Evolutionary conservation across 768 basidiomycete species (phyloP).

Genomic region (Pulveroboletus ravenelii): DNA sequence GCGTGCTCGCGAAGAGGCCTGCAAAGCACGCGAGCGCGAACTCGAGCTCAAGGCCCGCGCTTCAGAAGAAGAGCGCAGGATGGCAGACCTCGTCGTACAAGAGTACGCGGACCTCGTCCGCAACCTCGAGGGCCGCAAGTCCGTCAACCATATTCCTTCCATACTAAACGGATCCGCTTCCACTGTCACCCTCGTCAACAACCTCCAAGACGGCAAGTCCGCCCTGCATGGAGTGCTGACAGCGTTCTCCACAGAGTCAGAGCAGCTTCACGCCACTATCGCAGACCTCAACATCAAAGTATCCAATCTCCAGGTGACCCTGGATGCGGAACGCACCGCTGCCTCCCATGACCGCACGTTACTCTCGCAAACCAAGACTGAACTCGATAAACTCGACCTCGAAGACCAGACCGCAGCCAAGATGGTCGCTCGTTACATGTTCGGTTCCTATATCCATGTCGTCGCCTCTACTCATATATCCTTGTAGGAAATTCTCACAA

Average conservation of each 20-base stretch:
- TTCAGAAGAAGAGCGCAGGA: conserved; percentile 53
- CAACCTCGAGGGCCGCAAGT: conserved; percentile 47
- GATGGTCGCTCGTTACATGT: conserved; percentile 87
- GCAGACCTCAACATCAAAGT: conserved; percentile 41
- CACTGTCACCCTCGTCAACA: conserved; percentile 27
- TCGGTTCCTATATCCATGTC: conserved; percentile 28
- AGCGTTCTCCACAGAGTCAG: conserved; percentile 48
- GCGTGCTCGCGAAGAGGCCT: conserved; percentile 52
- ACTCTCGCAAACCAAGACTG: conserved; percentile 43
- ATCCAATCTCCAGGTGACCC: conserved; percentile 36
- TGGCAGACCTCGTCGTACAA: conserved; percentile 59
- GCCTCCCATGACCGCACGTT: conserved; percentile 41
- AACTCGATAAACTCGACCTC: conserved; percentile 50
- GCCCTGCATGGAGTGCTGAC: conserved; percentile 44
- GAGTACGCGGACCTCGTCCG: conserved; percentile 78
- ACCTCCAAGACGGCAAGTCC: conserved; percentile 45
- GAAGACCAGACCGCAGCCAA: conserved; percentile 76
- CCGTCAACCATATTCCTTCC: conserved; percentile 10
- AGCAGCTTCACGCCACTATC: conserved; percentile 41
- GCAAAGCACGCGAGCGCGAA: conserved; percentile 43
- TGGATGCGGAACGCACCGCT: conserved; percentile 43
- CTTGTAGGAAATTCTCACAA: conserved; percentile 76
- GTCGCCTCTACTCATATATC: background rate
- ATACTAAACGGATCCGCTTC: conserved; percentile 12
- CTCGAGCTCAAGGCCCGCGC: conserved; percentile 42